Conservation (phyloP, 805 yeast species). For the Naumovozyma baii region DNA sequence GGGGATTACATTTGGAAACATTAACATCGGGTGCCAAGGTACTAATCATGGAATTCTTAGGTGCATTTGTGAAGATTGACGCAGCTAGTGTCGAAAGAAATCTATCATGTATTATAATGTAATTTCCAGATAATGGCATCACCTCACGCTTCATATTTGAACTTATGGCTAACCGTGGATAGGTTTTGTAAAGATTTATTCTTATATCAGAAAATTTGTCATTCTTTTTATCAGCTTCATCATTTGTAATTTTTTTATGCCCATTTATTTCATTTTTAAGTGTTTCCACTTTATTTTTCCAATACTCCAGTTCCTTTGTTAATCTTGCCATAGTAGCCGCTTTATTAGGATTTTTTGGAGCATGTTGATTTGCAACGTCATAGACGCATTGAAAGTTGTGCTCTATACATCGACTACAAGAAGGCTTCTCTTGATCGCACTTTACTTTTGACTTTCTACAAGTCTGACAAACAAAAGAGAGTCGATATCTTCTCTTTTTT, state of each 20-base stretch:
- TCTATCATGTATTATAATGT: slow-evolving; percentile 22
- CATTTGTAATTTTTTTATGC: neutral
- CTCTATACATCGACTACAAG: slow-evolving; percentile 24
- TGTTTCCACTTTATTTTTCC: slow-evolving; percentile 22
- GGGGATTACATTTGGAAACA: slow-evolving; percentile 4
- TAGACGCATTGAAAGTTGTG: slow-evolving; percentile 23
- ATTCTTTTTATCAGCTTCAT: neutral
- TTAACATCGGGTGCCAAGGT: slow-evolving; percentile 18
- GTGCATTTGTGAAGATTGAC: slow-evolving; percentile 17
- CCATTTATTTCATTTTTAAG: slow-evolving; percentile 6
- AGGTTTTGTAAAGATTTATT: slow-evolving; percentile 16
- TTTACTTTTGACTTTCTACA: slow-evolving; percentile 28
- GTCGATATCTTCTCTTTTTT: slow-evolving; percentile 21
- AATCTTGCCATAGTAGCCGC: slow-evolving; percentile 25
- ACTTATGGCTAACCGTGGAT: slow-evolving; percentile 23
- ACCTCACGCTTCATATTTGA: slow-evolving; percentile 25
- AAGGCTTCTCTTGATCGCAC: slow-evolving; percentile 28
- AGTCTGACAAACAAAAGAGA: slow-evolving; percentile 29
- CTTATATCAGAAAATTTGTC: neutral
- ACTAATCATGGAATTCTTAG: slow-evolving; percentile 15
- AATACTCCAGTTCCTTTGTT: slow-evolving; percentile 25
- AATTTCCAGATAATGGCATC: slow-evolving; percentile 26
- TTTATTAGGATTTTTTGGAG: slow-evolving; percentile 27
- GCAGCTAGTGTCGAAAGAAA: slow-evolving; percentile 20
- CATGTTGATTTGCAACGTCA: slow-evolving; percentile 24